These are phyloP conservation scores for Ambispora gerdemannii DNA, from an alignment of 192 early-diverging fungal genomes.

Conservation along the genomic window DNA sequence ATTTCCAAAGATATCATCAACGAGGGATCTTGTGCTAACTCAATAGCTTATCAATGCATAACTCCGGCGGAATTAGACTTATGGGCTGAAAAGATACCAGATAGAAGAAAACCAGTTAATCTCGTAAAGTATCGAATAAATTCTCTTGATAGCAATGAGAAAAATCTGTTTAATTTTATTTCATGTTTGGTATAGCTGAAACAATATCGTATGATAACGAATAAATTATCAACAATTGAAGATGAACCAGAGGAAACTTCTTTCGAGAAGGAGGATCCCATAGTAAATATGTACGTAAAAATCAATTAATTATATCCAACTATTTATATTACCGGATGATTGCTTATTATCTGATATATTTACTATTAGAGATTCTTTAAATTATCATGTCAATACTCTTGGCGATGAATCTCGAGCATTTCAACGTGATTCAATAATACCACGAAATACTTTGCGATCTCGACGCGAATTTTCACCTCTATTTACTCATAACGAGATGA, in stretches of 20 bases:
- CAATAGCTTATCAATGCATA: slow-evolving; percentile 1
- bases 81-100: slow-evolving; percentile 5
- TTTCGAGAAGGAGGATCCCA: neutral
- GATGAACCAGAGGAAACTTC: neutral
- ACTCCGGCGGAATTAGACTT: neutral
- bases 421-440: neutral
- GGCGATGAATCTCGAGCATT: neutral
- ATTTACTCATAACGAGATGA: neutral
- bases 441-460: neutral
- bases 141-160: neutral
- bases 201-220: neutral
- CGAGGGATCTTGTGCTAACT: neutral
- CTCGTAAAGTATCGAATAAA: neutral
- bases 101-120: slow-evolving; percentile 12
- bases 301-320: neutral
- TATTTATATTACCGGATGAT: neutral
- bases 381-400: neutral
- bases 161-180: neutral
- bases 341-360: too few species aligned
- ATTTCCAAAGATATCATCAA: neutral
- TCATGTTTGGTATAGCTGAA: neutral
- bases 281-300: neutral
- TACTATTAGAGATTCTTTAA: too few species aligned
- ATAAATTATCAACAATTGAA: neutral
- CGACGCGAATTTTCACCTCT: neutral